Evolutionary conservation across 169 alveolate genomes (phyloP), one percentile per base, ranked within the genome.

Genomic region (Plasmodium sp.): DNA sequence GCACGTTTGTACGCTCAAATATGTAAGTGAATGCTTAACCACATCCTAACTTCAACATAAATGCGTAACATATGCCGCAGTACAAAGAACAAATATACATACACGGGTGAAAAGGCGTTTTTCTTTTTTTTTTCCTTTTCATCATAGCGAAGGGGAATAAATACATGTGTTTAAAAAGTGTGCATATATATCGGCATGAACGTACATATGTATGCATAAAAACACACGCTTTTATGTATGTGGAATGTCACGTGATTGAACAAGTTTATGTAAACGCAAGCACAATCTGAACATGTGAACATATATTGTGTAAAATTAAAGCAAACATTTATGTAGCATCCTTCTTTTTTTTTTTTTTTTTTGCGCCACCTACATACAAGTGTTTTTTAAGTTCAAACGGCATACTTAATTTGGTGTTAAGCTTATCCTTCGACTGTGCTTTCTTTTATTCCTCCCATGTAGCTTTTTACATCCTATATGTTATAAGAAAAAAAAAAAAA

Each of bases 11-110:
- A 81, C 67, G 18, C 62, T 48, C 73, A 81, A 81, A 81, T 72
- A 84, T 56, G 73, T 36, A 54, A 41, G 18, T 71, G 36, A 41
- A 22, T 84, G 34, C 73, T 84, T 84, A 84, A 43, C 10, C 74
- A 81, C 58, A 81, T 83, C 45, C 36, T 27, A 83, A 83, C 73
- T 83, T 12, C 81, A 83, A 67, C 31, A 45, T 27, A 81, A 81
- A 41, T 16, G 14, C 56, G 83, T 41, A 72, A 84, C 22, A 31
- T 84, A 27, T 72, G 12, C 77, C 77, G 39, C 41, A 22, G n/a
- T 67, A 67, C 43, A 31, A 31, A 67, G 77, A 67, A 67, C n/a
- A 67, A 67, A 67, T 67, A 67, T 31, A 67, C 27, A 67, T 67
- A 12, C 7, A 67, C 16, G n/a, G 12, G 39, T 67, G 77, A 22